phyloP scores from a whole-genome alignment of 257 asterid genomes.

The Thymus quinquecostatus region DNA sequence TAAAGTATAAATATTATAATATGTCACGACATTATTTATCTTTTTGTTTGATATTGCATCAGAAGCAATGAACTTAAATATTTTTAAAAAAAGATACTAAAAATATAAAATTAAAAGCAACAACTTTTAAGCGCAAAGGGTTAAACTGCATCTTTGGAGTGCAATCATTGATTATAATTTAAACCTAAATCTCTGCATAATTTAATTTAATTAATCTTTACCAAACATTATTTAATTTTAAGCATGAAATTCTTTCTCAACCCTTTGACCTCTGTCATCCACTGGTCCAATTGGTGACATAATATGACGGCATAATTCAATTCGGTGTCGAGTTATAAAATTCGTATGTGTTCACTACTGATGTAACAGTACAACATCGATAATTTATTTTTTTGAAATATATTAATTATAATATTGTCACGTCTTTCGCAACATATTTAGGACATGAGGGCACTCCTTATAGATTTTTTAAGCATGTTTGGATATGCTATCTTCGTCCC shows the following conservation, averaged over 20 bases:
- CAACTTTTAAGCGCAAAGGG: conserved; percentile 46
- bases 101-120: conserved; percentile 37
- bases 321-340: too few relatives aligned
- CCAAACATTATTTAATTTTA: conserved; percentile 15
- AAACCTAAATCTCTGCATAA: neutral
- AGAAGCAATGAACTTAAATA: conserved; percentile 39
- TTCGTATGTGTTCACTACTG: too few relatives aligned
- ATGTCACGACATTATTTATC: conserved; percentile 42
- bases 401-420: too few relatives aligned
- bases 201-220: conserved; percentile 1
- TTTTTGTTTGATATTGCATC: conserved; percentile 44
- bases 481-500: neutral
- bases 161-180: conserved; percentile 60
- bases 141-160: conserved; percentile 71
- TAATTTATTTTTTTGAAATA: too few relatives aligned
- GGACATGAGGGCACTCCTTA: too few relatives aligned
- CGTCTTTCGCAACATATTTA: too few relatives aligned
- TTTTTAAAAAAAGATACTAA: neutral
- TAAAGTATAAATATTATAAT: conserved; percentile 28
- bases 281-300: conserved; percentile 24
- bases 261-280: conserved; percentile 31
- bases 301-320: conserved; percentile 16
- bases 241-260: neutral
- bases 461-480: neutral
- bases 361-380: too few relatives aligned